A percentile compares a stretch with the other conserved stretches of the same genome.
Evolutionary conservation across 768 basidiomycete species (phyloP).

Genomic region (Calocybe indica): DNA sequence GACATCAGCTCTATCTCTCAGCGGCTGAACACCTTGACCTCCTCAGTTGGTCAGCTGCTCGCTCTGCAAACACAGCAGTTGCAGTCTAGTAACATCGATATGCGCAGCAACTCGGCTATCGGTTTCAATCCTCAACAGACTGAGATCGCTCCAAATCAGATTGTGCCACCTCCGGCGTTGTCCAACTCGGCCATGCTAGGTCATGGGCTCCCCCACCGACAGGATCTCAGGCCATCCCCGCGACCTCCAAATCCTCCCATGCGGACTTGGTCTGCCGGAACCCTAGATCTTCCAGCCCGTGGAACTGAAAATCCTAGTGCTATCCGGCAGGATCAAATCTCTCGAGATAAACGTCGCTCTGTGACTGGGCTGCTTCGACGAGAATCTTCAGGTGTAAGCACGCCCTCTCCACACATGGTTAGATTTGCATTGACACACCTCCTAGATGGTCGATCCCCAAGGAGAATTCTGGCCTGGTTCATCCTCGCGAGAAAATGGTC

Average conservation of each 20-base stretch:
- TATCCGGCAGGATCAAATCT: slow-evolving; percentile 35
- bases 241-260: slow-evolving; percentile 67
- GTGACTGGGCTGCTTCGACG: slow-evolving; percentile 63
- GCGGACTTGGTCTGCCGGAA: slow-evolving; percentile 84
- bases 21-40: slow-evolving; percentile 71
- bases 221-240: slow-evolving; percentile 53
- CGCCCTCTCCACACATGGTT: not conserved
- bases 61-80: slow-evolving; percentile 74
- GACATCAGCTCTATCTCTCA: slow-evolving; percentile 75
- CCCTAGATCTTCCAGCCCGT: slow-evolving; percentile 66
- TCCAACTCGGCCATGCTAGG: slow-evolving; percentile 39
- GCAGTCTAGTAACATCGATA: slow-evolving; percentile 36
- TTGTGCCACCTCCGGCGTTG: slow-evolving; percentile 33
- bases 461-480: slow-evolving; percentile 48
- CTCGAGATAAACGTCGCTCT: slow-evolving; percentile 72
- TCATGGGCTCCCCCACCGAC: slow-evolving; percentile 59
- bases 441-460: slow-evolving; percentile 50
- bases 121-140: slow-evolving; percentile 34
- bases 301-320: slow-evolving; percentile 35
- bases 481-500: slow-evolving; percentile 64
- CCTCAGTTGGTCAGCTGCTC: slow-evolving; percentile 81
- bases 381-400: slow-evolving; percentile 68
- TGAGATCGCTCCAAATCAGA: slow-evolving; percentile 43
- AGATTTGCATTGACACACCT: slow-evolving; percentile 4
- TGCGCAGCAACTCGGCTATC: slow-evolving; percentile 36